phyloP scores from a whole-genome alignment of 2,329 filamentous ascomycete genomes.

The Hirsutella thompsonii region DNA sequence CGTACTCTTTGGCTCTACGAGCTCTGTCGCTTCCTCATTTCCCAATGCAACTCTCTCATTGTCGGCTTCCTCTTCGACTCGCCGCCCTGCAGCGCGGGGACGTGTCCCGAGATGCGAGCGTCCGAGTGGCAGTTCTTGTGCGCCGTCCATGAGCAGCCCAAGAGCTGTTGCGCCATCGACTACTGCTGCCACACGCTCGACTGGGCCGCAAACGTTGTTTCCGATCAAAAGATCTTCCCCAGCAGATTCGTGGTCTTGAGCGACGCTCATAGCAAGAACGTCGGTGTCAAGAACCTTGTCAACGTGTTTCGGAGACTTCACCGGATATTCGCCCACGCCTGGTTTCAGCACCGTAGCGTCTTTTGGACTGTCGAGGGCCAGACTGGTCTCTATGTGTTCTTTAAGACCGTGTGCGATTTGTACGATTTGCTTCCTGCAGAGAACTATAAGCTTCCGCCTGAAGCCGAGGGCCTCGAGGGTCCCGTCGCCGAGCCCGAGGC shows the following conservation, averaged over 20 bases:
- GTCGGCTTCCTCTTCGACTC: constrained; percentile 85
- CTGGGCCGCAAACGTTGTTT: constrained; percentile 91
- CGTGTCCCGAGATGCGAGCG: constrained; percentile 96
- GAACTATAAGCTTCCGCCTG: constrained; percentile 88
- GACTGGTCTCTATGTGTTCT: constrained; percentile 89
- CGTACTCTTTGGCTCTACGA: constrained; percentile 94
- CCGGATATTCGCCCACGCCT: constrained; percentile 94
- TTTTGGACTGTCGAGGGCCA: constrained; percentile 90
- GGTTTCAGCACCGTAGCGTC: constrained; percentile 92
- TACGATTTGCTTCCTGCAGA: constrained; percentile 84
- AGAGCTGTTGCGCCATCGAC: constrained; percentile 95
- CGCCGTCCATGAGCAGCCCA: constrained; percentile 91
- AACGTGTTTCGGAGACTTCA: constrained; percentile 94
- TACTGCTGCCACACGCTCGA: constrained; percentile 98
- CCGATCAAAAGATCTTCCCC: constrained; percentile 89
- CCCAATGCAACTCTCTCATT: constrained; percentile 86
- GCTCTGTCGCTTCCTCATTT: constrained; percentile 88
- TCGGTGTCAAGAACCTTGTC: constrained; percentile 70
- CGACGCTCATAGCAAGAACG: constrained; percentile 45
- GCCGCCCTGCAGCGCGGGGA: constrained; percentile 76
- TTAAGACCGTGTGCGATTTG: constrained; percentile 91
- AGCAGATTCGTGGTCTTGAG: constrained; percentile 55
- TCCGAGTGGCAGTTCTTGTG: constrained; percentile 99
- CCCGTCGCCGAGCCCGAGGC: constrained; percentile 27
- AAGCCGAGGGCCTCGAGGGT: constrained; percentile 73